Base-by-base conservation (phyloP, 78 protist species). In the Cyanophora paradoxa region DNA sequence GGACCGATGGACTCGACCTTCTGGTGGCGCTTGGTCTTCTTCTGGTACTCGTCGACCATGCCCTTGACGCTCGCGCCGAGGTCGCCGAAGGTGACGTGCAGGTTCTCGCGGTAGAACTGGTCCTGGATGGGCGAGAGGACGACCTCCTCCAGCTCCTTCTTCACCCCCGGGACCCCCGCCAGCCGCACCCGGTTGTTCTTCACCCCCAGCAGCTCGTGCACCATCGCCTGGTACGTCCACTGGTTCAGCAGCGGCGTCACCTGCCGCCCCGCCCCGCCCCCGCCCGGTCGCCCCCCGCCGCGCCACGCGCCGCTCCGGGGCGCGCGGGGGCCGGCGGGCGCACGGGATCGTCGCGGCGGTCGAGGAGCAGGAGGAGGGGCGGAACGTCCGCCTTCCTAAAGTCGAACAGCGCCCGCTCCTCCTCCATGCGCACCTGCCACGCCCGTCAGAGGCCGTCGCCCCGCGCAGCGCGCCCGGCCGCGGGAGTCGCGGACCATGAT, bases 221-320 rank as follows among this genome's bases (percentile, higher is more conserved):
- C 84, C 99, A 96, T 96, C 2, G 99, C 92, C 72, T 92, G 93
- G 74, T 92, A 92, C 20, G 92, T 85, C 94, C 94, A 92, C 77
- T 90, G 94, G 26, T 77, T 86, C 41, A 96, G 84, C 57, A 96
- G 78, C 67, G 99, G 99, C 17, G 98, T 94, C 24, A 93, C 83
- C n/a, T 94, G 94, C n/a, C n/a, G n/a, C n/a, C n/a, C n/a, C n/a
- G n/a, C n/a, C n/a, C n/a, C n/a, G n/a, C n/a, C n/a, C n/a, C n/a
- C n/a, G n/a, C n/a, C n/a, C n/a, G n/a, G n/a, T n/a, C n/a, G n/a
- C n/a, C n/a, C n/a, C n/a, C n/a, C n/a, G n/a, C n/a, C n/a, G n/a
- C n/a, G n/a, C n/a, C n/a, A n/a, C n/a, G n/a, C n/a, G n/a, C n/a
- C 98, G 82, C 37, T 94, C 98, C 34, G 89, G 37, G 36, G 92